These are phyloP conservation scores for Annulohypoxylon bovei DNA, from an alignment of 495 filamentous ascomycete genomes.

Conservation along the genomic window DNA sequence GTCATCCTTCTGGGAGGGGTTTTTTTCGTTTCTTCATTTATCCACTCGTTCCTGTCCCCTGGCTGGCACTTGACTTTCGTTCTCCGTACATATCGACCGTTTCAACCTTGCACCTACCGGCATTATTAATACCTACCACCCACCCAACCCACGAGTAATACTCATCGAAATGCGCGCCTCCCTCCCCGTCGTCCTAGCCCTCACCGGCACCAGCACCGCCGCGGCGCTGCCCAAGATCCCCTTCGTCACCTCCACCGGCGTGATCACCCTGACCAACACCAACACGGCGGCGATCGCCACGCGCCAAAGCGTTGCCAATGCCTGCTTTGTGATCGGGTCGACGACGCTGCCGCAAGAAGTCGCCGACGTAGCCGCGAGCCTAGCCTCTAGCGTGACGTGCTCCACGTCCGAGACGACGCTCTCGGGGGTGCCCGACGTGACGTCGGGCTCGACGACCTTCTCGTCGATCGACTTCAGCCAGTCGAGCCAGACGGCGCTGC, in stretches of 20 bases:
- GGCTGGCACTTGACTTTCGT: slow-evolving; percentile 28
- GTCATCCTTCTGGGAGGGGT: slow-evolving; percentile 37
- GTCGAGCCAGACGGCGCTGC: slow-evolving; percentile 48
- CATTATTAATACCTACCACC: background rate
- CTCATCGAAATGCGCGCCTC: slow-evolving; percentile 34
- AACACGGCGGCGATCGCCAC: background rate
- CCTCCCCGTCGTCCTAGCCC: slow-evolving; percentile 21
- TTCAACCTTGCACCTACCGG: slow-evolving; percentile 8
- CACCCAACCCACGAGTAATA: background rate
- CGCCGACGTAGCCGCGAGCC: slow-evolving; percentile 41
- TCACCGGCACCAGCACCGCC: slow-evolving; percentile 27
- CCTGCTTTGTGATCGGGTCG: slow-evolving; percentile 59
- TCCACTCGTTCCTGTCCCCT: slow-evolving; percentile 31
- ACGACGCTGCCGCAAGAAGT: slow-evolving; percentile 50
- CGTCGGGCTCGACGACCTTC: slow-evolving; percentile 53
- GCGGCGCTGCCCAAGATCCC: slow-evolving; percentile 38
- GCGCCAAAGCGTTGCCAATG: slow-evolving; percentile 25
- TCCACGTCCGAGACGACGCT: slow-evolving; percentile 47
- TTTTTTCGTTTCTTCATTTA: slow-evolving; percentile 25
- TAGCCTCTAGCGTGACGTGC: slow-evolving; percentile 54
- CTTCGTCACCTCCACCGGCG: slow-evolving; percentile 19
- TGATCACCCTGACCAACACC: slow-evolving; percentile 13
- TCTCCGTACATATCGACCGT: slow-evolving; percentile 19
- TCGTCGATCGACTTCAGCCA: slow-evolving; percentile 58
- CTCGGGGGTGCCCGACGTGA: slow-evolving; percentile 55